Evolutionary conservation across 495 filamentous ascomycete species (phyloP).

Genomic region (Bombardia bombarda): DNA sequence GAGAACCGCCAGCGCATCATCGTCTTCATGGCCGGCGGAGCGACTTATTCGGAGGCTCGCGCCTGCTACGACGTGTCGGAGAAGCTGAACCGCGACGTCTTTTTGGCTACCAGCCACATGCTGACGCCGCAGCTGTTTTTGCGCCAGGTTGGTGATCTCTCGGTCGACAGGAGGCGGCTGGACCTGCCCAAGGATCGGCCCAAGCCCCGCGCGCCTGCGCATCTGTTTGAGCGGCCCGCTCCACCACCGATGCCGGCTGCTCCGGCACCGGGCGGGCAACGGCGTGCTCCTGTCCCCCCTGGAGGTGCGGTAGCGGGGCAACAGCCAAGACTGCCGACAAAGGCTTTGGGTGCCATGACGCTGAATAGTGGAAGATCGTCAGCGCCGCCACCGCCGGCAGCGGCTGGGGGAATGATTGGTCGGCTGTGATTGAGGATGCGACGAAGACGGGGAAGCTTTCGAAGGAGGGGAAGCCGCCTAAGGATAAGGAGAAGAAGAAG

Average conservation of each 20-base stretch:
- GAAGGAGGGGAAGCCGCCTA: constrained; percentile 33
- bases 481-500: constrained; percentile 56
- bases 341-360: constrained; percentile 25
- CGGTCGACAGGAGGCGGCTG: constrained; percentile 61
- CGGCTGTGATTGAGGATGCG: constrained; percentile 27
- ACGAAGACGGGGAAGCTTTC: constrained; percentile 31
- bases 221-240: constrained; percentile 75
- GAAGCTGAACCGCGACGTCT: constrained; percentile 66
- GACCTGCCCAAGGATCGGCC: constrained; percentile 77
- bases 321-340: constrained; percentile 19
- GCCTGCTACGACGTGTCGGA: constrained; percentile 83
- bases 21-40: constrained; percentile 93
- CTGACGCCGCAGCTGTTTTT: constrained; percentile 72
- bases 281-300: constrained; percentile 15
- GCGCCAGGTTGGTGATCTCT: constrained; percentile 71
- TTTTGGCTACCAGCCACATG: constrained; percentile 89
- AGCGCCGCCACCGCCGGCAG: constrained; percentile 17
- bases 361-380: constrained; percentile 14
- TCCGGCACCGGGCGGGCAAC: constrained; percentile 13
- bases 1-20: constrained; percentile 87
- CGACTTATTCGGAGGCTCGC: constrained; percentile 82
- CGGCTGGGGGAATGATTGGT: no score
- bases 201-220: constrained; percentile 69
- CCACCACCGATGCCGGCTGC: constrained; percentile 27
- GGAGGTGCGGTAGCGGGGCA: constrained; percentile 1